Evolutionary conservation across 2,329 filamentous ascomycete species (phyloP).

Genomic region (Rachicladosporium sp.): DNA sequence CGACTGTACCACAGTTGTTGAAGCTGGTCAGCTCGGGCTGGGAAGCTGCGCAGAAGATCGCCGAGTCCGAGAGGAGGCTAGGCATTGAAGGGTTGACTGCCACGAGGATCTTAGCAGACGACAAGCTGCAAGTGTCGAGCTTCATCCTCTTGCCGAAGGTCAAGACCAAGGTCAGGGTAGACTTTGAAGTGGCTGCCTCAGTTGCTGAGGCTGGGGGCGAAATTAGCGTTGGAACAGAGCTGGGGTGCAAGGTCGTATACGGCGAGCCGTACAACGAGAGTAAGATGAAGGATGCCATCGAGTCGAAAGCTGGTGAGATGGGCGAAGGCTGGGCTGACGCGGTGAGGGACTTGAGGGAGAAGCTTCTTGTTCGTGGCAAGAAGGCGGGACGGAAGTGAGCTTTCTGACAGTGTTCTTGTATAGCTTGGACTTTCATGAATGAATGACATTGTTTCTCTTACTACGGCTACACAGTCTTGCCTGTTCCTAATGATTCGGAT

Average conservation of each 20-base stretch:
- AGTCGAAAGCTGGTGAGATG: slow-evolving; percentile 36
- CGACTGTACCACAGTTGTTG: slow-evolving; percentile 47
- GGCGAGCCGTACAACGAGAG: slow-evolving; percentile 65
- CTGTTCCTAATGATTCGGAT: no score
- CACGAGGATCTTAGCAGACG: slow-evolving; percentile 52
- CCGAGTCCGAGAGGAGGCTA: slow-evolving; percentile 49
- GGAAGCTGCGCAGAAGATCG: slow-evolving; percentile 50
- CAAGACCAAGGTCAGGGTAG: slow-evolving; percentile 56
- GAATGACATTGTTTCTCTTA: no score
- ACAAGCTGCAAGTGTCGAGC: slow-evolving; percentile 48
- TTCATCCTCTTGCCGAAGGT: slow-evolving; percentile 52
- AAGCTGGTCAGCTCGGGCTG: slow-evolving; percentile 49
- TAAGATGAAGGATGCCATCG: slow-evolving; percentile 63
- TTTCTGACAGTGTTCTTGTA: background rate
- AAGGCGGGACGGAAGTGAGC: slow-evolving; percentile 24
- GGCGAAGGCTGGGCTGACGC: slow-evolving; percentile 32
- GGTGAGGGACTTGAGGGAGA: slow-evolving; percentile 30
- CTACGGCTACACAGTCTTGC: no score
- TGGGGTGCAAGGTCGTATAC: slow-evolving; percentile 54
- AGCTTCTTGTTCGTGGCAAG: slow-evolving; percentile 32
- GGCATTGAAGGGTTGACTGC: slow-evolving; percentile 53
- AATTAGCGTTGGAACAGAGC: slow-evolving; percentile 30
- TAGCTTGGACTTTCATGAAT: no score
- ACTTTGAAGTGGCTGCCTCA: slow-evolving; percentile 40
- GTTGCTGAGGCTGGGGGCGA: slow-evolving; percentile 39